Evolutionary conservation across 2,329 filamentous ascomycete genomes (phyloP), one percentile per base, ranked within the genome.

Genomic region (Oidium heveae): DNA sequence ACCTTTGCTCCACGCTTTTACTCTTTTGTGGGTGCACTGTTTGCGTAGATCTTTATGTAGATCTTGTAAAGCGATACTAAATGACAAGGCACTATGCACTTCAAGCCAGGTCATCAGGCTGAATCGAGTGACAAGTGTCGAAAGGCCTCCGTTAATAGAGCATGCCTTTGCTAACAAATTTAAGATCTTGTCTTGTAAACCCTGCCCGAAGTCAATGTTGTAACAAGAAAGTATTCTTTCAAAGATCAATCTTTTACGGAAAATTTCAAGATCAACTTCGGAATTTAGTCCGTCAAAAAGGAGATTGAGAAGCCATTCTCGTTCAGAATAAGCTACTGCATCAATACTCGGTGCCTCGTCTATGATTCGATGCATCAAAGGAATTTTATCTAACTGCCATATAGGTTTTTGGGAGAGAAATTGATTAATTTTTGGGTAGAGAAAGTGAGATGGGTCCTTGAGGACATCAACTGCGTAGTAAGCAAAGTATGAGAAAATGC

Each of bases 361-460:
- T 12, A 81, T 68, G 53, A 82, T 70, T 58, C 75, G 73, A 60
- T 76, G 72, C 24, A 78, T 77, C n/a, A 89, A 72, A 8, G 91
- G 75, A 24, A 91, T 76, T 63, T 78, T 80, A 56, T 84, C 77
- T 18, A 80, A 64, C 13, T 80, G 73, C 89, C 89, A 96, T 24
- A 73, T 67, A 0, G 89, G 88, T 0, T 79, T 76, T 53, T 79
- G 79, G 22, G 85, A 85, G 37, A 96, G 75, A 65, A 88, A 95
- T 6, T 74, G 72, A 69, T 94, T 94, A 67, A 91, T 70, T 65
- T 94, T 94, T 56, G 79, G 77, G 65, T 94, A 96, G 39, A 95
- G 75, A 57, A 77, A 77, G 63, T 94, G 86, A 16, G 86, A 73
- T 0, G 89, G 89, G 57, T 86, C 80, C 22, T 73, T 75, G 49